phyloP scores from a whole-genome alignment of 2,329 filamentous ascomycete genomes.

The Hypoxylon sp. region DNA sequence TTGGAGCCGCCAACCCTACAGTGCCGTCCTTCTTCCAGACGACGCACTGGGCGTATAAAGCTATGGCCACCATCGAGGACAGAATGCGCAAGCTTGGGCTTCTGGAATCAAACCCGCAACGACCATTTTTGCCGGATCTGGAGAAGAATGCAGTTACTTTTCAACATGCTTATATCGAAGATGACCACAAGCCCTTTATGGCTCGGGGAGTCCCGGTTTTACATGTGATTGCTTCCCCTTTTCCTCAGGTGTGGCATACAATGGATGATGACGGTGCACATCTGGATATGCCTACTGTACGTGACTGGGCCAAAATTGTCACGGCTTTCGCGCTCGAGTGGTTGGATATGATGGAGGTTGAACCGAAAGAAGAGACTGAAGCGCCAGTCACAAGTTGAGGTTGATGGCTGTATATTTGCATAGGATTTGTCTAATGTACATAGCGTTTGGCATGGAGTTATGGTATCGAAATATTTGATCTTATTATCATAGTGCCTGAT shows the following conservation, averaged over 20 bases:
- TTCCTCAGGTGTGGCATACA: conserved; percentile 81
- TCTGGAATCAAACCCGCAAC: conserved; percentile 60
- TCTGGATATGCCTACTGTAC: conserved; percentile 77
- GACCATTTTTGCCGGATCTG: conserved; percentile 70
- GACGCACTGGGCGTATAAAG: conserved; percentile 86
- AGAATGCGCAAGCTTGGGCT: conserved; percentile 72
- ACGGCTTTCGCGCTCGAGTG: conserved; percentile 84
- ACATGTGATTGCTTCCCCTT: conserved; percentile 81
- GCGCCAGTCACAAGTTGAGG: conserved; percentile 10
- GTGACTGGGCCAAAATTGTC: conserved; percentile 82
- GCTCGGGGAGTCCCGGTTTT: conserved; percentile 80
- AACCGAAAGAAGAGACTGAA: conserved; percentile 47
- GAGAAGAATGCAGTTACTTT: conserved; percentile 61
- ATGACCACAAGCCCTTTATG: conserved; percentile 87
- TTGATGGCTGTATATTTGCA: conserved; percentile 3
- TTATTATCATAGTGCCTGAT: conserved; percentile 12
- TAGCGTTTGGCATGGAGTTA: conserved; percentile 24
- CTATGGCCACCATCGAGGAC: conserved; percentile 74
- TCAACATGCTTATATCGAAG: conserved; percentile 65
- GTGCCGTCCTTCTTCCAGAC: conserved; percentile 82
- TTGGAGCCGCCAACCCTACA: conserved; percentile 72
- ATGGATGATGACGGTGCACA: conserved; percentile 80
- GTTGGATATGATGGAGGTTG: conserved; percentile 75
- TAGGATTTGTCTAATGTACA: conserved; percentile 14
- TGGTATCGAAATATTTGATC: conserved; percentile 1